A percentile compares a stretch with the other conserved stretches of the same genome.
Evolutionary conservation across 768 basidiomycete genomes (phyloP).

Genomic region (Lactarius vividus): DNA sequence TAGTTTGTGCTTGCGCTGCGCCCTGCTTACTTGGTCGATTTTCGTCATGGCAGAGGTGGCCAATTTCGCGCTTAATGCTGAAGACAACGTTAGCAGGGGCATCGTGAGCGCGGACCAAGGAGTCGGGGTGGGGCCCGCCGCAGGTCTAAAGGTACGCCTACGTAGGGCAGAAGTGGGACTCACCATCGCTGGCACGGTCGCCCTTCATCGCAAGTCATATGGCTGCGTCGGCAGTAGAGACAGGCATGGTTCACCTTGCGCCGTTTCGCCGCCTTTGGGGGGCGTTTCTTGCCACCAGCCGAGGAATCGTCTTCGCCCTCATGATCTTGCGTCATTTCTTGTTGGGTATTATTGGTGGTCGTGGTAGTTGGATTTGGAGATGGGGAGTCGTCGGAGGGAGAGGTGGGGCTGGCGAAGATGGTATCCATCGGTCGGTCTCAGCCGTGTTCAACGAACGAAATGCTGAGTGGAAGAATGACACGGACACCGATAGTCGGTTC

Average conservation of each 20-base stretch:
- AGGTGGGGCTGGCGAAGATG: conserved; percentile 9
- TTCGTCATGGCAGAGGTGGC: conserved; percentile 91
- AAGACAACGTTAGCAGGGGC: conserved; percentile 9
- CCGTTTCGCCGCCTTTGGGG: conserved; percentile 51
- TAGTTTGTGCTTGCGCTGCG: conserved; percentile 38
- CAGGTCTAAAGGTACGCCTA: neutral
- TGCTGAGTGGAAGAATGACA: neutral
- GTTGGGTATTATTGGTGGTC: neutral
- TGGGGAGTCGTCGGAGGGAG: conserved; percentile 7
- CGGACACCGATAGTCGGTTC: too few species aligned
- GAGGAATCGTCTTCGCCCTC: conserved; percentile 36
- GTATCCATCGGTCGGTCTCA: neutral
- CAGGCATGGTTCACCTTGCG: conserved; percentile 92
- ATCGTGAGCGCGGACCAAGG: conserved; percentile 12
- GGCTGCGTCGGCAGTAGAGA: conserved; percentile 87
- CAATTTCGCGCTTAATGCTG: conserved; percentile 95
- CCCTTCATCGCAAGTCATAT: conserved; percentile 90
- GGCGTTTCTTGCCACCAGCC: conserved; percentile 40
- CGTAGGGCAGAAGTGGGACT: conserved; percentile 35
- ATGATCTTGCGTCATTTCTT: conserved; percentile 1
- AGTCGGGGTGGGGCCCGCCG: conserved; percentile 10
- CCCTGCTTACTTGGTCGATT: conserved; percentile 45
- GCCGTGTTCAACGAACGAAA: neutral
- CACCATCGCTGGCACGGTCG: conserved; percentile 92
- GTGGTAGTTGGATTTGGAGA: conserved; percentile 3